These are phyloP conservation scores for Raphanus hybrid DNA, from an alignment of 441 rosid species.

Conservation along the genomic window DNA sequence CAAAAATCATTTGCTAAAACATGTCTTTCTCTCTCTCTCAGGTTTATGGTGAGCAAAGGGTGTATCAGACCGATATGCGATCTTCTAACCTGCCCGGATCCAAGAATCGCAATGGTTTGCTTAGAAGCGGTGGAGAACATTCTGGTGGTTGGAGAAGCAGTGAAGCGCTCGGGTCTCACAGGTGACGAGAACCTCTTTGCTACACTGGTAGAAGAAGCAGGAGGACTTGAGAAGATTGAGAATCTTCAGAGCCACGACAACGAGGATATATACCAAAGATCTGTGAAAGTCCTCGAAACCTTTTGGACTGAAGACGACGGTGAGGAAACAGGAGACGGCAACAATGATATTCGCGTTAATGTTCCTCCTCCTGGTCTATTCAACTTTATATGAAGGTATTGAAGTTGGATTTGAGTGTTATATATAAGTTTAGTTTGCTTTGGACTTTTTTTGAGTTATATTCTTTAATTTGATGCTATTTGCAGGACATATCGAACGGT, in stretches of 20 bases:
- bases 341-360: background rate
- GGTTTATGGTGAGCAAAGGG: conserved; percentile 54
- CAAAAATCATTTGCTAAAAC: background rate
- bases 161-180: conserved; percentile 45
- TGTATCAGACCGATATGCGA: conserved; percentile 61
- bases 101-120: conserved; percentile 53
- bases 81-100: conserved; percentile 56
- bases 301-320: conserved; percentile 56
- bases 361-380: conserved; percentile 14
- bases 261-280: conserved; percentile 53
- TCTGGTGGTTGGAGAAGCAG: conserved; percentile 57
- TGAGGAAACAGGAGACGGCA: conserved; percentile 39
- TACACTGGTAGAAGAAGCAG: conserved; percentile 54
- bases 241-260: conserved; percentile 54
- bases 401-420: conserved; percentile 6
- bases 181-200: conserved; percentile 47
- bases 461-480: background rate
- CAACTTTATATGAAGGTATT: conserved; percentile 35
- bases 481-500: conserved; percentile 2
- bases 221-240: conserved; percentile 58
- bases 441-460: conserved; percentile 1
- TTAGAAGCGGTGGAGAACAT: conserved; percentile 64
- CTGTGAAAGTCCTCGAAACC: conserved; percentile 53
- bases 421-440: conserved; percentile 12
- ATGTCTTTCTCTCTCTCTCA: background rate